phyloP scores from a whole-genome alignment of 441 rosid genomes.

The Euphorbia celastroides region DNA sequence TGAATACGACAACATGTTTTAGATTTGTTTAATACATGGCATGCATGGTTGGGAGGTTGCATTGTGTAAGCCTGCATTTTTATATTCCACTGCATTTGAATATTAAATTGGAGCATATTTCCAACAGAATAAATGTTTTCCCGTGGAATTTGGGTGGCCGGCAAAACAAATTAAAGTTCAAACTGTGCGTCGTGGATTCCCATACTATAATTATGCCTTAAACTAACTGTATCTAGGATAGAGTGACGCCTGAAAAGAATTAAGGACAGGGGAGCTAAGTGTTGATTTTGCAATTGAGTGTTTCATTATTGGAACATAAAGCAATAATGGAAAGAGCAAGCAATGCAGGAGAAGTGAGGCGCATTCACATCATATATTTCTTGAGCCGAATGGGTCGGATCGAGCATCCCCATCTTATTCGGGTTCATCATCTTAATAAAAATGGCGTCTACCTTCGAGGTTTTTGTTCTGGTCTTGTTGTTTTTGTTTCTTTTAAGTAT shows the following conservation, averaged over 20 bases:
- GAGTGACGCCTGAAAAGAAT: constrained; percentile 10
- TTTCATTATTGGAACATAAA: too few relatives aligned
- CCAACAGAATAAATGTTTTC: background rate
- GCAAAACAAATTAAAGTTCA: constrained; percentile 18
- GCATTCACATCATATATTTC: constrained; percentile 57
- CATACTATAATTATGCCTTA: background rate
- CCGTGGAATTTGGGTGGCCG: constrained; percentile 17
- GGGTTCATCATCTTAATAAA: constrained; percentile 40
- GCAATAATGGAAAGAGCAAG: too few relatives aligned
- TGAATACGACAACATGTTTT: background rate
- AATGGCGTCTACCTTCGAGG: constrained; percentile 63
- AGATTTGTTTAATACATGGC: background rate
- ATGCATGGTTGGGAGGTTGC: background rate
- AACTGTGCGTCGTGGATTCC: constrained; percentile 1
- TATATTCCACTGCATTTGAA: background rate
- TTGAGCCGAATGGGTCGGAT: constrained; percentile 42
- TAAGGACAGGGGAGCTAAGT: too few relatives aligned
- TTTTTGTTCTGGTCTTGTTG: too few relatives aligned
- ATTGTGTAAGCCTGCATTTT: constrained; percentile 22
- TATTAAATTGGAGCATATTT: background rate
- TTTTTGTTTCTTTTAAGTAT: background rate
- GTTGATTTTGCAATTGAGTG: too few relatives aligned
- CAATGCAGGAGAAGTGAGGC: constrained; percentile 49
- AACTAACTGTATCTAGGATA: background rate
- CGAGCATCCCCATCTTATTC: constrained; percentile 73